These are phyloP conservation scores for Hymenoscyphus repandus DNA, from an alignment of 2,329 filamentous ascomycete genomes.

Conservation along the genomic window DNA sequence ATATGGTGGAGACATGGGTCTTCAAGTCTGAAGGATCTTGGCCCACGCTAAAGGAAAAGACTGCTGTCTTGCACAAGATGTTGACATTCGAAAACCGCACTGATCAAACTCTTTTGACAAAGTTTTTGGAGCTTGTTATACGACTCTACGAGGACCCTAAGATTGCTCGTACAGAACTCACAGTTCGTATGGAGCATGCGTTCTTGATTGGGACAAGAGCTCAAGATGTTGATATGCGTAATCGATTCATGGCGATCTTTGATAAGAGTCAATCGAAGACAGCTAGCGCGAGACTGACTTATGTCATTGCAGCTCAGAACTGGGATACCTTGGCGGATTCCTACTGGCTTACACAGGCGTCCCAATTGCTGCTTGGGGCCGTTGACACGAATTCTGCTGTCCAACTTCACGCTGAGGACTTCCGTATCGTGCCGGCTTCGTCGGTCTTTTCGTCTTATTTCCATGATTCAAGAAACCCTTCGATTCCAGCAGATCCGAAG, in stretches of 20 bases:
- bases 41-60: conserved; percentile 98
- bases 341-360: conserved; percentile 95
- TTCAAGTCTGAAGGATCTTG: conserved; percentile 93
- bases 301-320: conserved; percentile 86
- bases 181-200: conserved; percentile 94
- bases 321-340: conserved; percentile 95
- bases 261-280: conserved; percentile 92
- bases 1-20: conserved; percentile 93
- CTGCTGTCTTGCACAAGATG: conserved; percentile 99
- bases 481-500: conserved; percentile 73
- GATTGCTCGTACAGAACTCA: conserved; percentile 90
- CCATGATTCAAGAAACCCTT: conserved; percentile 59
- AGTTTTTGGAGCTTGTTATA: conserved; percentile 93
- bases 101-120: conserved; percentile 80
- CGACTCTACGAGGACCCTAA: conserved; percentile 97
- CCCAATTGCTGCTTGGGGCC: conserved; percentile 85
- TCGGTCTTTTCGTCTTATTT: conserved; percentile 68
- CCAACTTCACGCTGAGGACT: conserved; percentile 78
- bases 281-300: conserved; percentile 80
- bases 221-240: conserved; percentile 92
- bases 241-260: conserved; percentile 94
- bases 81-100: conserved; percentile 82
- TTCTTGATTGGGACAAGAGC: conserved; percentile 94
- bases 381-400: conserved; percentile 78
- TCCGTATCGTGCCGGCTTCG: conserved; percentile 69